A percentile compares a stretch with the other conserved stretches of the same genome.
Evolutionary conservation across 495 filamentous ascomycete genomes (phyloP).

Genomic region (Penicillium macrosclerotiorum): DNA sequence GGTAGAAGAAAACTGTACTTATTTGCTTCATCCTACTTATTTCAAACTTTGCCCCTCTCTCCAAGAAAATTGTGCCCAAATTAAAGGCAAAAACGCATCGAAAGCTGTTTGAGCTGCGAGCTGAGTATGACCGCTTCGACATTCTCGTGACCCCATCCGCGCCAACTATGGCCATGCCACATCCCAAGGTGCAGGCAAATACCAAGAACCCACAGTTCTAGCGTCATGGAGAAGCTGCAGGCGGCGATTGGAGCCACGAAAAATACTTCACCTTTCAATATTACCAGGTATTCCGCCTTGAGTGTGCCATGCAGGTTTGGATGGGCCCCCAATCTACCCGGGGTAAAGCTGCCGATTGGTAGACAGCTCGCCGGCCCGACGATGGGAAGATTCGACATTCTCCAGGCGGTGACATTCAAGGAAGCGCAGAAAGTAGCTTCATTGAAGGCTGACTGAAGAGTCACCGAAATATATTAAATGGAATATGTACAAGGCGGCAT

Average conservation of each 20-base stretch:
- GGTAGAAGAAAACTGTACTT: no score
- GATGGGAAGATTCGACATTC: conserved; percentile 41
- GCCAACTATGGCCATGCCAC: conserved; percentile 38
- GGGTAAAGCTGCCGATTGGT: conserved; percentile 49
- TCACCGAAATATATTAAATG: no score
- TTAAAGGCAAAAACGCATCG: conserved; percentile 41
- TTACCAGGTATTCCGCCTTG: conserved; percentile 54
- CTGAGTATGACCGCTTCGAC: conserved; percentile 47
- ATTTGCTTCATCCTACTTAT: no score
- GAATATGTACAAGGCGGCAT: no score
- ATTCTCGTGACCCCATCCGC: conserved; percentile 46
- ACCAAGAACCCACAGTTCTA: conserved; percentile 1
- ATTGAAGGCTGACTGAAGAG: no score
- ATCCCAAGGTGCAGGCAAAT: conserved; percentile 15
- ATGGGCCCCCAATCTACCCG: conserved; percentile 26
- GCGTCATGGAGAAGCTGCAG: conserved; percentile 31
- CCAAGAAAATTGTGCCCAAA: conserved; percentile 13
- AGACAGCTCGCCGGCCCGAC: conserved; percentile 56
- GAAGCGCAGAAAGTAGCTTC: conserved; percentile 6
- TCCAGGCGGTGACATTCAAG: conserved; percentile 25
- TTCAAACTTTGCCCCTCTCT: conserved; percentile 39
- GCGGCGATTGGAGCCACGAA: conserved; percentile 39
- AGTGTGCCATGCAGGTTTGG: conserved; percentile 52
- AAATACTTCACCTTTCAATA: conserved; percentile 56
- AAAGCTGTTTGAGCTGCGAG: conserved; percentile 39